Percentiles rank a stretch among this genome's conserved stretches.
phyloP scores from a whole-genome alignment of 176 grass and related monocot genomes.

The Bothriochloa decipiens region DNA sequence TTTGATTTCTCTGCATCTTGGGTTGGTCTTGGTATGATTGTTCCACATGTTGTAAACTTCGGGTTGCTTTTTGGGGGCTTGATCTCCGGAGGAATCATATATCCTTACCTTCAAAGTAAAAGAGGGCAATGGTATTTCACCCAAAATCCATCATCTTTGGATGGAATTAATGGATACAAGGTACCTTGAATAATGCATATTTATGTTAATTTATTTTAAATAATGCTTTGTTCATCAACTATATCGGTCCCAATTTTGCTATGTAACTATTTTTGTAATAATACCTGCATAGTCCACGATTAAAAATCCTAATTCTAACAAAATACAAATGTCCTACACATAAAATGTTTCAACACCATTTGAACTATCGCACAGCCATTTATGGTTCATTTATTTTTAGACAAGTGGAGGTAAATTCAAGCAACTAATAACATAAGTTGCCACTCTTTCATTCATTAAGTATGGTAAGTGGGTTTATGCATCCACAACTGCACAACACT shows the following conservation, averaged over 20 bases:
- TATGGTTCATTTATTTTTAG: not conserved
- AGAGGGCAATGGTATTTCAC: conserved; percentile 64
- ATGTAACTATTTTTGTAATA: not conserved
- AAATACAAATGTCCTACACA: not conserved
- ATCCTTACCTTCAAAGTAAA: conserved; percentile 60
- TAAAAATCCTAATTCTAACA: not conserved
- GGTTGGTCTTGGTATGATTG: conserved; percentile 71
- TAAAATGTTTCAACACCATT: not conserved
- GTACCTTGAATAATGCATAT: conserved; percentile 16
- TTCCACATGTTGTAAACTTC: conserved; percentile 64
- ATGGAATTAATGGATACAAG: conserved; percentile 71
- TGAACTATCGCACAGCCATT: not conserved
- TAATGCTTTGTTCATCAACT: not conserved
- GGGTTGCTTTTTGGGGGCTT: conserved; percentile 48
- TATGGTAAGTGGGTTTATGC: not conserved
- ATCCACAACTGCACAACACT: not conserved
- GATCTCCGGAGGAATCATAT: conserved; percentile 65
- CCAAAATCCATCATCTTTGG: conserved; percentile 42
- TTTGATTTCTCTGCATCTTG: conserved; percentile 71
- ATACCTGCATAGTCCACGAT: not conserved
- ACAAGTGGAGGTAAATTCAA: no score
- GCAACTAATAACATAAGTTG: not conserved
- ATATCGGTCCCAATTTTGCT: not conserved
- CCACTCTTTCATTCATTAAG: not conserved
- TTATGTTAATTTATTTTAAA: not conserved